phyloP scores from a whole-genome alignment of 1,284 basidiomycete species.

The Volvariella surrecta region DNA sequence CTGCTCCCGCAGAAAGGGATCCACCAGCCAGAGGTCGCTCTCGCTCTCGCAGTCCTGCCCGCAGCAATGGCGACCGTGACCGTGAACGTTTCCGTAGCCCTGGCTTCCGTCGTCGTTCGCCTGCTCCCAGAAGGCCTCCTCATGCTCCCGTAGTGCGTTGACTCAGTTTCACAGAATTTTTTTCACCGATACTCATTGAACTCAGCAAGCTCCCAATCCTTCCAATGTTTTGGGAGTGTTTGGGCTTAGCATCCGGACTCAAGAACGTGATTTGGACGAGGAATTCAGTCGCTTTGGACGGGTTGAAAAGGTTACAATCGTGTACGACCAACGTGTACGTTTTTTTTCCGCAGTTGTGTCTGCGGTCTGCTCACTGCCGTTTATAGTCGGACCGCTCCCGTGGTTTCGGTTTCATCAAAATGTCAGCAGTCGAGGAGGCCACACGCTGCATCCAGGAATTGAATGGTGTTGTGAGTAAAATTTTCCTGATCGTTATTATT shows the following conservation, averaged over 20 bases:
- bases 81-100: conserved; percentile 45
- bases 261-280: conserved; percentile 89
- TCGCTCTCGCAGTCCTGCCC: conserved; percentile 61
- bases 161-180: conserved; percentile 10
- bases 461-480: conserved; percentile 76
- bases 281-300: conserved; percentile 86
- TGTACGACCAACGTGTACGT: conserved; percentile 96
- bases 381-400: conserved; percentile 87
- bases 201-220: conserved; percentile 71
- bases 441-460: conserved; percentile 82
- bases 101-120: conserved; percentile 38
- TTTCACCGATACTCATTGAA: conserved; percentile 25
- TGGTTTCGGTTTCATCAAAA: conserved; percentile 96
- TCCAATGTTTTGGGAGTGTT: conserved; percentile 93
- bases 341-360: conserved; percentile 3
- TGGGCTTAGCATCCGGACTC: conserved; percentile 90
- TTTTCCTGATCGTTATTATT: conserved; percentile 2
- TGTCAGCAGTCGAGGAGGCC: conserved; percentile 85
- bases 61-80: conserved; percentile 33
- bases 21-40: conserved; percentile 51
- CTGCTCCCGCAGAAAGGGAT: conserved; percentile 40
- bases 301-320: conserved; percentile 94
- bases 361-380: conserved; percentile 12
- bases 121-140: conserved; percentile 48
- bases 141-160: conserved; percentile 67